phyloP scores from a whole-genome alignment of 139 green algal species.

The Volvox reticuliferus region DNA sequence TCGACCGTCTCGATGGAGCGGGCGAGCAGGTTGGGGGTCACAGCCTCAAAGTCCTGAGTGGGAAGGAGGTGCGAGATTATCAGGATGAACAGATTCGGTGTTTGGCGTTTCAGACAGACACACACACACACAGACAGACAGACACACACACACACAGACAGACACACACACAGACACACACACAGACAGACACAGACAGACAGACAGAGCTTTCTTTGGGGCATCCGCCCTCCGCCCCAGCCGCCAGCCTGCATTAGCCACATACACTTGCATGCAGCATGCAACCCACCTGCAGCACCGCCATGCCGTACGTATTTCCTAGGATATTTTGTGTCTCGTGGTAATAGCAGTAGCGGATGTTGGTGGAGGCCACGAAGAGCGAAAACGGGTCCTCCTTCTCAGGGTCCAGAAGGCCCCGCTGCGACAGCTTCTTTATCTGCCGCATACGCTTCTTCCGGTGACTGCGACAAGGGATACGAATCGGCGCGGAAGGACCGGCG shows the following conservation, averaged over 20 bases:
- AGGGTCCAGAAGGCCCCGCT: constrained; percentile 92
- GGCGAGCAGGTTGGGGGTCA: constrained; percentile 98
- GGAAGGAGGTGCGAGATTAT: too few species aligned
- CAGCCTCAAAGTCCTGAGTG: constrained; percentile 97
- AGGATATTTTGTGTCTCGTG: constrained; percentile 97
- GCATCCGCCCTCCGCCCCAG: too few species aligned
- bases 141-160: too few species aligned
- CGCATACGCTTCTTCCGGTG: constrained; percentile 96
- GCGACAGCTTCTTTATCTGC: constrained; percentile 97
- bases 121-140: too few species aligned
- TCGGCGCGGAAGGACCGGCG: not conserved
- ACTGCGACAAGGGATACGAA: constrained; percentile 55
- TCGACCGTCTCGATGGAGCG: constrained; percentile 98
- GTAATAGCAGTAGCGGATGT: constrained; percentile 99
- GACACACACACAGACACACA: too few species aligned
- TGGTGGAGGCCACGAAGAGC: constrained; percentile 96
- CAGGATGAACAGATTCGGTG: too few species aligned
- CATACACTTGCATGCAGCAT: not conserved
- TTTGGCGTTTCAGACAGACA: too few species aligned
- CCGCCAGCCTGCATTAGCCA: too few species aligned
- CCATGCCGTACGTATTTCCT: constrained; percentile 99
- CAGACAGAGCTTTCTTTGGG: too few species aligned
- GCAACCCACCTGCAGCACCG: constrained; percentile 90
- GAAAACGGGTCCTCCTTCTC: constrained; percentile 98
- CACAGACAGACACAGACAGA: too few species aligned